A percentile compares a stretch with the other conserved stretches of the same genome.
phyloP scores from a whole-genome alignment of 2,329 filamentous ascomycete species.

The Teratosphaeria epicoccoides region DNA sequence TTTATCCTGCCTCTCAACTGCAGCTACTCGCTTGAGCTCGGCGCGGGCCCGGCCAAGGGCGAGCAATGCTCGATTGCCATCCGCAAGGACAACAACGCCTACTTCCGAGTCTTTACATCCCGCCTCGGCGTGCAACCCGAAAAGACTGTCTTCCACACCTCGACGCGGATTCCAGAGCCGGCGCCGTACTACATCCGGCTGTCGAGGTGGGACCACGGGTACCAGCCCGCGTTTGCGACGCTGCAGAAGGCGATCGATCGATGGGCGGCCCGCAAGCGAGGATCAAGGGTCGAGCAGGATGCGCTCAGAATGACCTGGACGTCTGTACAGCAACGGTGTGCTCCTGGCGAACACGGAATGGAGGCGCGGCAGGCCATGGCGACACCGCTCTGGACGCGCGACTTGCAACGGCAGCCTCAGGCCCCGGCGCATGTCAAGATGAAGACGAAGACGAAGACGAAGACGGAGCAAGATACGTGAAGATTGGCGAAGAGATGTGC shows the following conservation, averaged over 20 bases:
- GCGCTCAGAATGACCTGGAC: no score
- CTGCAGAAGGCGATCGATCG: neutral
- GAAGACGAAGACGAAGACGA: no score
- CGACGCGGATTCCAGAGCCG: neutral
- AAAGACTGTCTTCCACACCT: neutral
- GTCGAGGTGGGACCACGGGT: neutral
- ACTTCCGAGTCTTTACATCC: neutral
- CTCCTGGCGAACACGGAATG: no score
- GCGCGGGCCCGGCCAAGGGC: neutral
- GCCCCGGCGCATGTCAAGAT: no score
- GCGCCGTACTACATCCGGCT: neutral
- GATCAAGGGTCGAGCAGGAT: no score
- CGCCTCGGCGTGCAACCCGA: neutral
- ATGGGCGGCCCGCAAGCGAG: neutral
- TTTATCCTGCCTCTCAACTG: neutral
- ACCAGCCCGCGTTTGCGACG: neutral
- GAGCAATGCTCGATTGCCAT: neutral
- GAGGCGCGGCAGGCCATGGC: no score
- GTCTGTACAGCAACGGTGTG: no score
- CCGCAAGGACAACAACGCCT: neutral
- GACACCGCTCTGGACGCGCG: no score
- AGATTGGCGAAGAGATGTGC: no score
- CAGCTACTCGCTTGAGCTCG: neutral
- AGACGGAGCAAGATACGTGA: no score
- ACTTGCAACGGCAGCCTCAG: no score